Evolutionary conservation across 345 rosid genomes (phyloP), one percentile per base, ranked within the genome.

Genomic region (Eucalyptus tenuipes): DNA sequence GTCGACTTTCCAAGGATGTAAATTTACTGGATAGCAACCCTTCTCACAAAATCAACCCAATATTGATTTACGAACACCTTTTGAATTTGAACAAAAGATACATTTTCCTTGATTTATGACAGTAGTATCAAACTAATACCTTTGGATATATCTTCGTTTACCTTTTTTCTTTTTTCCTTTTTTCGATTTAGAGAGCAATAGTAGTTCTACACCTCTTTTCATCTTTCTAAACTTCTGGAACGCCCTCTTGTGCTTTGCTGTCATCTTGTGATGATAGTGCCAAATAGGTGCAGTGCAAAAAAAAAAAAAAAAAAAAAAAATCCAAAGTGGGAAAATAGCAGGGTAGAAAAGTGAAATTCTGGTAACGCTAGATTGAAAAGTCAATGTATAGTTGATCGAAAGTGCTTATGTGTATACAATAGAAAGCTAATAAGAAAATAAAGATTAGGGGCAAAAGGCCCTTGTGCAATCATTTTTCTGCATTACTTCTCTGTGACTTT

Each of bases 161-260:
- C 68, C 31, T 13, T 11, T 12, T 13, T 20, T 22, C 3, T 1
- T 6, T 12, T 27, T 27, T 27, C 1, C 0, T 7, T 18, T 18
- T 59, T 25, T 25, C 0, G 3, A 59, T 61, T 61, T 27, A 27
- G 68, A 61, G 68, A 61, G 31, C 33, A 61, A 27, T 27, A 13
- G 68, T 12, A 29, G 68, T 10, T 33, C 61, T 49, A 10, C 2
- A 7, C 25, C 59, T 85, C 11, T 3, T 25, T 2, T n/a, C 57
- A 8, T 85, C 87, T 29, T 82, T 85, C 24, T 49, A 31, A 85
- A 48, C 1, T 8, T 20, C 37, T 8, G 3, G 5, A 85, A n/a
- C 7, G 29, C 33, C 59, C 57, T 31, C 29, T 9, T 45, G 59
- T 48, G 33, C 25, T 85, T 2, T 85, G 25, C 53, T 17, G 40